These are phyloP conservation scores for Talaromyces nanjingensis DNA, from an alignment of 495 filamentous ascomycete species.

Conservation along the genomic window DNA sequence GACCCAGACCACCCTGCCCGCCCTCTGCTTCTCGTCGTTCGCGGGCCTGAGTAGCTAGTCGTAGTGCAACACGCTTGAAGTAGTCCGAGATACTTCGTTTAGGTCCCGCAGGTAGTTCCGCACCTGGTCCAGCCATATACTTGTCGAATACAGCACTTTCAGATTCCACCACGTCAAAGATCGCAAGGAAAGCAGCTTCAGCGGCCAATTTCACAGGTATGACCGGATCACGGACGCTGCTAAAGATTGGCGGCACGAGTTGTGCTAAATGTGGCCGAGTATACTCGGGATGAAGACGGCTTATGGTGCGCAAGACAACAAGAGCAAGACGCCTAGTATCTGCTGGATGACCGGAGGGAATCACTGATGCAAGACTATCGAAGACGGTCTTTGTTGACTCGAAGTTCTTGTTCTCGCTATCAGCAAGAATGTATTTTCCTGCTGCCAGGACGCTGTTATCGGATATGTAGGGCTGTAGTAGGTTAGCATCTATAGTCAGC, in stretches of 20 bases:
- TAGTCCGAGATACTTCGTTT: conserved; percentile 96
- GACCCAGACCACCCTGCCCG: conserved; percentile 73
- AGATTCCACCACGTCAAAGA: conserved; percentile 86
- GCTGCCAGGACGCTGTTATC: conserved; percentile 89
- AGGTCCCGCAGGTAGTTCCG: conserved; percentile 54
- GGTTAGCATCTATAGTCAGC: conserved; percentile 15
- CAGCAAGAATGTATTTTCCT: conserved; percentile 84
- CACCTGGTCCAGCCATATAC: conserved; percentile 62
- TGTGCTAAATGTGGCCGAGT: conserved; percentile 70
- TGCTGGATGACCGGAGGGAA: conserved; percentile 65
- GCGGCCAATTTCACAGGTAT: conserved; percentile 95
- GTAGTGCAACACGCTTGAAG: conserved; percentile 84
- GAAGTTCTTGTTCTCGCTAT: conserved; percentile 37
- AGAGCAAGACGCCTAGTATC: conserved; percentile 83
- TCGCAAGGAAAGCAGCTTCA: conserved; percentile 86
- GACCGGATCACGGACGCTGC: conserved; percentile 83
- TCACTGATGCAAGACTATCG: conserved; percentile 62
- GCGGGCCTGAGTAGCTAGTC: conserved; percentile 73
- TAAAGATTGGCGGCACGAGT: conserved; percentile 78
- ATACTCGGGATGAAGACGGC: conserved; percentile 66
- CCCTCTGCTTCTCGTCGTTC: conserved; percentile 88
- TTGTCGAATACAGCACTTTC: conserved; percentile 86
- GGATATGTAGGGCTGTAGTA: conserved; percentile 62
- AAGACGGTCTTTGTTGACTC: conserved; percentile 75
- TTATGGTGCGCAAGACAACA: conserved; percentile 82